phyloP scores from a whole-genome alignment of 345 rosid genomes.

The Eucalyptus regnans region DNA sequence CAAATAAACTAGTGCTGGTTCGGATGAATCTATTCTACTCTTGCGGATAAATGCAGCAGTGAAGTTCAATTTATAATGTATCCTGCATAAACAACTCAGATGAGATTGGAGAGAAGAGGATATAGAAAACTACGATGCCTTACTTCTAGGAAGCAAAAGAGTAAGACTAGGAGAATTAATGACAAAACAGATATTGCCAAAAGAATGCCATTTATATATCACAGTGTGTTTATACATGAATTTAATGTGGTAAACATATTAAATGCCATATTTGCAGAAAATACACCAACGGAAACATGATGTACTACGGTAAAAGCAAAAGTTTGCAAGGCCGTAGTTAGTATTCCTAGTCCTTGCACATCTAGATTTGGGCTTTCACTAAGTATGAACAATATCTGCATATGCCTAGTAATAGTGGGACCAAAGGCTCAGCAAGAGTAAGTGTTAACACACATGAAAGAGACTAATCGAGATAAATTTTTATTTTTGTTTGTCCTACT shows the following conservation, averaged over 20 bases:
- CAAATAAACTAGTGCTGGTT: neutral
- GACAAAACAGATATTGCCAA: neutral
- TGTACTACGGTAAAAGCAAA: neutral
- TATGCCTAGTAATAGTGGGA: neutral
- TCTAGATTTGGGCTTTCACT: neutral
- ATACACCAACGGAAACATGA: neutral
- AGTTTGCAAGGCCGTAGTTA: neutral
- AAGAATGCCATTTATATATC: neutral
- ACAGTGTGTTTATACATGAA: neutral
- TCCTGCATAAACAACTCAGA: neutral
- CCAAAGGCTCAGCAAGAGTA: neutral
- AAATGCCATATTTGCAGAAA: neutral
- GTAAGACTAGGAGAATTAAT: neutral
- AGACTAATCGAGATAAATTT: neutral
- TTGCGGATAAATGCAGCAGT: neutral
- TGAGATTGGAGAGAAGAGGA: neutral
- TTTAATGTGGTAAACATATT: neutral
- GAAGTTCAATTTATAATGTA: neutral
- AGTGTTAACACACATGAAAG: neutral
- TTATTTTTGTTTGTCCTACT: fast-evolving
- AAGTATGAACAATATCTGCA: neutral
- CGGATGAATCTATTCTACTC: neutral
- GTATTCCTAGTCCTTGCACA: neutral
- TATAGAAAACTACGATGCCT: neutral
- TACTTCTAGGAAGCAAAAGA: neutral